Base-by-base conservation (phyloP, 2,329 filamentous ascomycete species). In the Arachnomyces sp. region DNA sequence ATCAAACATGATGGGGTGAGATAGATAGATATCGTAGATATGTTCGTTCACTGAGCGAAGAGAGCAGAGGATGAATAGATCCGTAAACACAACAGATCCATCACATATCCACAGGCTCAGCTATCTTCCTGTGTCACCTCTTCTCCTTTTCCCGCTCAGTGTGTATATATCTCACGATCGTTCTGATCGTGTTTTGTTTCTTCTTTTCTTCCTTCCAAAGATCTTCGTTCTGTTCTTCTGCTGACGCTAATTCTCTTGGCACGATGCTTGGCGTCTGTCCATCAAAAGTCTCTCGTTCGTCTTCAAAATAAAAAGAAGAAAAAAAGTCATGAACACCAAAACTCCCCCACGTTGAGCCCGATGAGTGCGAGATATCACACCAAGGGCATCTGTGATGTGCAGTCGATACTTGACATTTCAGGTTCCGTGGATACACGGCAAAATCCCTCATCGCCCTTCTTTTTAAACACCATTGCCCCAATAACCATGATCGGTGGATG, bases 401-500 rank as follows among this genome's bases (percentile, higher is more conserved):
- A 39, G 40, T 38, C 32, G 40, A 39, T 28, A 32, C 29, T 29
- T 45, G 45, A 34, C 28, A 18, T 30, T 39, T 18, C 39, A 39
- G 25, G 35, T 33, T 43, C 43, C 43, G 45, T 43, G 37, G 21
- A 31, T 32, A 31, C 39, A 43, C 43, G 45, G 45, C 40, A 25
- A 25, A 25, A 25, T 25, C 21, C 21, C n/a, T 28, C 31, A 32
- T 5, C n/a, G n/a, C 28, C 12, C 31, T 18, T 35, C 16, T 35
- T 14, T 30, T 31, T 25, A 15, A 38, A 29, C 28, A 28, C 36
- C 31, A 21, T 18, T 21, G 18, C 29, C 36, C 25, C 7, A 40
- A 51, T 62, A 62, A 69, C 66, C 64, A 68, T 63, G 62, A 53
- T 57, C 52, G 52, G 55, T 56, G 55, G 58, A 66, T 55, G 60